Evolutionary conservation across 495 filamentous ascomycete genomes (phyloP).

Genomic region (Platismatia glauca): DNA sequence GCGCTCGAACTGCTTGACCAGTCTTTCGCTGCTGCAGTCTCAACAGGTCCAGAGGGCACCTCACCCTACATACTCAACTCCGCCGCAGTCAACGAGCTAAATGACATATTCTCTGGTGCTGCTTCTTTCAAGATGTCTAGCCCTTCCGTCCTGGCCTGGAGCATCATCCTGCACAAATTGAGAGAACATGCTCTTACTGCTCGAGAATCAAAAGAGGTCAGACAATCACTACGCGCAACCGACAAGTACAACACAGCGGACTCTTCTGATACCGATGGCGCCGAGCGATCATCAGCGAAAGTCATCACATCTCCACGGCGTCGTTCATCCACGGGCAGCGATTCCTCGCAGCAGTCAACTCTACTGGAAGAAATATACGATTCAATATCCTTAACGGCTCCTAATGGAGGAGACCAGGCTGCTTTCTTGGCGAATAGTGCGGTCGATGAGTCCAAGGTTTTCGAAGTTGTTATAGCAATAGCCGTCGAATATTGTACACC

Average conservation of each 20-base stretch:
- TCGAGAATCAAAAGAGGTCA: slow-evolving; percentile 50
- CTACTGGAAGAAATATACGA: slow-evolving; percentile 47
- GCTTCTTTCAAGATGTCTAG: slow-evolving; percentile 47
- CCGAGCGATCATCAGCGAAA: slow-evolving; percentile 19
- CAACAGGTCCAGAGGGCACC: slow-evolving; percentile 28
- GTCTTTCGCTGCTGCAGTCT: slow-evolving; percentile 22
- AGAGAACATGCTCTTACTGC: slow-evolving; percentile 48
- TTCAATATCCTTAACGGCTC: slow-evolving; percentile 32
- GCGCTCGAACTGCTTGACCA: slow-evolving; percentile 29
- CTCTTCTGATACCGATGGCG: slow-evolving; percentile 24
- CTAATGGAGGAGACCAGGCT: slow-evolving; percentile 39
- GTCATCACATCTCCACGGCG: slow-evolving; percentile 8
- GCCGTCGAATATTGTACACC: slow-evolving; percentile 40
- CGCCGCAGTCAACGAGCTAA: slow-evolving; percentile 54
- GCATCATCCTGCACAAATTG: slow-evolving; percentile 61
- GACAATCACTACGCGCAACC: slow-evolving; percentile 54
- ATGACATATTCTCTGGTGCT: slow-evolving; percentile 46
- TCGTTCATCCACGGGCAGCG: slow-evolving; percentile 24
- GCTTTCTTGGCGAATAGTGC: slow-evolving; percentile 41
- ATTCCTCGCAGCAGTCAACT: slow-evolving; percentile 36
- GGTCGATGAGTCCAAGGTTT: slow-evolving; percentile 47
- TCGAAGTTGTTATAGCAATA: slow-evolving; percentile 53
- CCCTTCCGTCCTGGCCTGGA: slow-evolving; percentile 69
- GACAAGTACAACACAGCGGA: slow-evolving; percentile 30
- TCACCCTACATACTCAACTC: slow-evolving; percentile 55